phyloP scores from a whole-genome alignment of 306 rosid species.

The Hippophae rhamnoides region DNA sequence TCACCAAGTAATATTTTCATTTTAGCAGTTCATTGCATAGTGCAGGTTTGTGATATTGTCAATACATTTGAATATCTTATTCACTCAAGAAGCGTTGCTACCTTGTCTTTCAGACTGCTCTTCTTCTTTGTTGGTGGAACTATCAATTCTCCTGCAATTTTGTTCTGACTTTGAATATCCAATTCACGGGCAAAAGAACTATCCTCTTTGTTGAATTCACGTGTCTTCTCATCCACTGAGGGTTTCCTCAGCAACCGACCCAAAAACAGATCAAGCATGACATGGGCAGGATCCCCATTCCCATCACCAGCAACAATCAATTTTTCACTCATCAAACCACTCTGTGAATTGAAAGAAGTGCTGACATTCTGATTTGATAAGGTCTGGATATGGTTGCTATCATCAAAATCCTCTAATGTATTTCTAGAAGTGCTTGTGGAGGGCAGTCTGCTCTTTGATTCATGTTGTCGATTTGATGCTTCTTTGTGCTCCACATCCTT shows the following conservation, averaged over 20 bases:
- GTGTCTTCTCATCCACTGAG: constrained; percentile 28
- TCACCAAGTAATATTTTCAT: too few relatives aligned
- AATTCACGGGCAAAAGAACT: constrained; percentile 23
- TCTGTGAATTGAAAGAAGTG: constrained; percentile 18
- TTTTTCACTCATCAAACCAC: constrained; percentile 24
- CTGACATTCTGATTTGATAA: constrained; percentile 18
- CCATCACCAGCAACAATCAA: constrained; percentile 13
- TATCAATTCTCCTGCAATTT: constrained; percentile 26
- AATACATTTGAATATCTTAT: constrained; percentile 13
- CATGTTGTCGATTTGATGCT: constrained; percentile 19
- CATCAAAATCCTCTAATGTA: constrained; percentile 23
- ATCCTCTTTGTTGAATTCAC: constrained; percentile 20
- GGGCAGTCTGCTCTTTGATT: constrained; percentile 19
- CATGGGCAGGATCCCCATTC: constrained; percentile 62
- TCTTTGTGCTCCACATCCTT: constrained; percentile 22
- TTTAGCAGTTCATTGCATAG: neutral
- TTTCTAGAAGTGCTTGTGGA: constrained; percentile 10
- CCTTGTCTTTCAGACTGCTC: constrained; percentile 59
- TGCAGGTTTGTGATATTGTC: neutral
- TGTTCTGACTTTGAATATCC: constrained; percentile 24
- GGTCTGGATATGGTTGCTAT: constrained; percentile 20
- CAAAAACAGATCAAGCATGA: constrained; percentile 67
- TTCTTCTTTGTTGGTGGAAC: constrained; percentile 42
- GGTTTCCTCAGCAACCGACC: constrained; percentile 66
- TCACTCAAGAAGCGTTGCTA: constrained; percentile 50